Base-by-base conservation (phyloP, 306 rosid species). In the Sophora flavescens region DNA sequence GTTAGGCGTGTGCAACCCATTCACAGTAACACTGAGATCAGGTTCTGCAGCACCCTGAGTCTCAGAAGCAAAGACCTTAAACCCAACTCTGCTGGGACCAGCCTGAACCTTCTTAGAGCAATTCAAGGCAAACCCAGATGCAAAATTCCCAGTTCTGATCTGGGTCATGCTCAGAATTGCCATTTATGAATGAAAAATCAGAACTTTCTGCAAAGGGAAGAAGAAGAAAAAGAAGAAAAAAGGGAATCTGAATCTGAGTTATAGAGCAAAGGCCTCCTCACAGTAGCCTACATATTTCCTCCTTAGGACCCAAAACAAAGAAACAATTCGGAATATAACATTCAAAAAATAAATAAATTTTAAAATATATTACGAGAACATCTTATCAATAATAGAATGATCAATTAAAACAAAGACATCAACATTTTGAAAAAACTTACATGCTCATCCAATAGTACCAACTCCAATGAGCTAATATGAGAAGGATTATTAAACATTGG, bases 11-110 rank as follows among this genome's bases (percentile, higher is more conserved):
- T 74, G 76, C 79, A 95, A 80, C 28, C 99, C 97, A 78, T 90
- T 92, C 15, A 95, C 97, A 6, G 84, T 87, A 30, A 95, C 96
- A 68, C 99, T 87, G 9, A 95, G 99, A 89, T 95, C 97, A 44
- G 99, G 99, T 79, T 90, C 97, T 3, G 83, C 8, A 44, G 8
- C 79, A 44, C 50, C 50, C 61, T 74, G 83, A 71, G 54, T 15
- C 79, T 86, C 89, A 0, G 96, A 88, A 38, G 92, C 97, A 59
- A 83, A 82, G 42, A 90, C 91, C 89, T 81, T 88, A 16, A 89
- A 88, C 63, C 89, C 96, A 76, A 90, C 77, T 78, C 88, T 78
- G 35, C 22, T 22, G 11, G 90, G 90, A 57, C 84, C 83, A 76
- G 12, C 14, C 54, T 78, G 75, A 73, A 69, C 57, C 70, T 78